Evolutionary conservation across 2,329 filamentous ascomycete genomes (phyloP), one percentile per base, ranked within the genome.

Genomic region (Apiospora koreana): DNA sequence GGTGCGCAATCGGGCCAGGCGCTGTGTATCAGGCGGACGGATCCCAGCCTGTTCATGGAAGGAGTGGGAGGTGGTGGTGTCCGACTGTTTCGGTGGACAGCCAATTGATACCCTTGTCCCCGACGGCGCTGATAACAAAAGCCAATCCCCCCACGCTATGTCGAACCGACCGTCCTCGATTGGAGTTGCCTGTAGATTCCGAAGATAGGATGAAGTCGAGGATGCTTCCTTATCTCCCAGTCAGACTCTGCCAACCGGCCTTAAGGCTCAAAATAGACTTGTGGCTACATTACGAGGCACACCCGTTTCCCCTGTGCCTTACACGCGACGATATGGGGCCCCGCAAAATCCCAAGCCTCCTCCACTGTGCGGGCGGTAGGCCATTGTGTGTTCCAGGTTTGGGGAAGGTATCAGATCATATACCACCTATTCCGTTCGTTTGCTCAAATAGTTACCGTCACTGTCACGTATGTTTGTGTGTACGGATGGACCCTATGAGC

Each of bases 181-280:
- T 62, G 54, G 54, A 38, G 31, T 38, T 7, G 54, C 21, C 31
- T n/a, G 21, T n/a, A 62, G 54, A 62, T 38, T 62, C 54, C 23
- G 21, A 62, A 62, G 54, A 62, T 62, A 62, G 54, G 54, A 62
- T 62, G 54, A 62, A 62, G 18, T 62, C 54, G 54, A 62, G 28
- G 21, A 38, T 18, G 31, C 18, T 38, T 12, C 54, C 54, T 62
- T 62, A 38, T 62, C 54, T 54, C 28, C 50, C 50, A 54, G 28
- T 54, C 50, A 54, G 16, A 54, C 25, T 38, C 54, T 62, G 31
- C 28, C 31, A 62, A 62, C 28, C 18, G 54, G 28, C 31, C 54
- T 9, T 9, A 62, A 38, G 18, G 54, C 54, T 62, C 54, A 38
- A 62, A 62, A 62, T 62, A 62, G 54, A 31, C 28, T 21, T 38